Percentiles rank a stretch among this genome's conserved stretches.
These are phyloP conservation scores for Gossypium rotundifolium DNA, from an alignment of 345 rosid species.

Conservation along the genomic window DNA sequence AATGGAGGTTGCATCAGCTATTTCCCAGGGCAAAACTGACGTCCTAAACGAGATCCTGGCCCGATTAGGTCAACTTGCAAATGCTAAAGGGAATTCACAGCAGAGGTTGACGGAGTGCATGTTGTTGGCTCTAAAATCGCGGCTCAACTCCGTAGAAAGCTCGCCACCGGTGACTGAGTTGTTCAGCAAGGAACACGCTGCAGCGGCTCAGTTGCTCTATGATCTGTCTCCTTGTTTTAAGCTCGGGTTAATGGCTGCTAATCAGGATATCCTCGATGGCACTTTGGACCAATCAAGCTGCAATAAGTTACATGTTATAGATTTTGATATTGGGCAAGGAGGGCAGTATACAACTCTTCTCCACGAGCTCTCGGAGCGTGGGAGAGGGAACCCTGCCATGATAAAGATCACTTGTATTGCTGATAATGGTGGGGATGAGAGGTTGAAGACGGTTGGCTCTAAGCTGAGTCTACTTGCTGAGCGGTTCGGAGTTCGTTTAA, in stretches of 20 bases:
- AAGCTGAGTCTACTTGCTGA: neutral
- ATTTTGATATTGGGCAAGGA: neutral
- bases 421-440: neutral
- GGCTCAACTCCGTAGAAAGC: neutral
- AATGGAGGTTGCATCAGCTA: neutral
- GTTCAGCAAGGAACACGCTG: neutral
- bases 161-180: neutral
- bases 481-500: neutral
- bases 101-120: constrained; percentile 1
- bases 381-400: neutral
- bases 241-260: constrained; percentile 1
- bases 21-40: neutral
- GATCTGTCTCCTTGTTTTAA: neutral
- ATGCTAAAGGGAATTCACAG: neutral
- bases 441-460: neutral
- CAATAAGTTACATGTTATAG: neutral
- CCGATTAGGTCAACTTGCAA: neutral
- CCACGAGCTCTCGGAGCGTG: neutral
- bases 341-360: neutral
- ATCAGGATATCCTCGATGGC: neutral
- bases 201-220: neutral
- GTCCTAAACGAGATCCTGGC: neutral
- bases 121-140: neutral
- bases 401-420: neutral
- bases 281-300: neutral